These are phyloP conservation scores for Poa annua DNA, from an alignment of 176 grass and related monocot species.

Conservation along the genomic window DNA sequence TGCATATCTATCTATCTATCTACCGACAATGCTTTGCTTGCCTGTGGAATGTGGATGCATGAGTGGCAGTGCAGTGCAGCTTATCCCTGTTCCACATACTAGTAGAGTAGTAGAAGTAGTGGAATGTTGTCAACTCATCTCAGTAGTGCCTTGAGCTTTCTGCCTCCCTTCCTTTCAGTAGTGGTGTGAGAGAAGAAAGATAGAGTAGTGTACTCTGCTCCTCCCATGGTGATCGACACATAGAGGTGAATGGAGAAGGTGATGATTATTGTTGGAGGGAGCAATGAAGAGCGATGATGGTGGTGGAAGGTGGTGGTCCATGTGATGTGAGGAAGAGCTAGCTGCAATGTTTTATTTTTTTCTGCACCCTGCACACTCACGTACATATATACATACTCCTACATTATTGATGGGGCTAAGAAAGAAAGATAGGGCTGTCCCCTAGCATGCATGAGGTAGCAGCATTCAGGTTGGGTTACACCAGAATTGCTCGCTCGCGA, in stretches of 20 bases:
- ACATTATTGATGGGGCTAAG: slow-evolving; percentile 31
- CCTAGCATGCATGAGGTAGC: background rate
- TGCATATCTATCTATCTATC: background rate
- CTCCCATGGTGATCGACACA: background rate
- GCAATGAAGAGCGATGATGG: background rate
- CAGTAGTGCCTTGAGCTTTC: slow-evolving; percentile 4
- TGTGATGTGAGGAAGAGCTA: background rate
- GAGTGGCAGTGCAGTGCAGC: background rate
- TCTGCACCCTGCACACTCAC: slow-evolving; percentile 19
- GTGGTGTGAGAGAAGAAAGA: slow-evolving; percentile 22
- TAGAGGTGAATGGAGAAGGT: slow-evolving; percentile 4
- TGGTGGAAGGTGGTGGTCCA: slow-evolving; percentile 28
- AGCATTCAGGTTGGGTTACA: slow-evolving; percentile 43
- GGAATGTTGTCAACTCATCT: slow-evolving; percentile 25
- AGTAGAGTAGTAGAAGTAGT: slow-evolving; percentile 18
- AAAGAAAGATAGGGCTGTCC: slow-evolving; percentile 15
- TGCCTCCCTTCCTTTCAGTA: background rate
- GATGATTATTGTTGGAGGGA: background rate
- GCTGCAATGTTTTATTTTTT: no score
- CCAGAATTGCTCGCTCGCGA: slow-evolving; percentile 9
- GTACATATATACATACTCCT: background rate
- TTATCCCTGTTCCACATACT: background rate
- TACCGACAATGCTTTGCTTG: slow-evolving; percentile 8
- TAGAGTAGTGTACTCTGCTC: background rate
- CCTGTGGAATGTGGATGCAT: slow-evolving; percentile 20